phyloP scores from a whole-genome alignment of 2,329 filamentous ascomycete genomes.

The Hysterium pulicare region DNA sequence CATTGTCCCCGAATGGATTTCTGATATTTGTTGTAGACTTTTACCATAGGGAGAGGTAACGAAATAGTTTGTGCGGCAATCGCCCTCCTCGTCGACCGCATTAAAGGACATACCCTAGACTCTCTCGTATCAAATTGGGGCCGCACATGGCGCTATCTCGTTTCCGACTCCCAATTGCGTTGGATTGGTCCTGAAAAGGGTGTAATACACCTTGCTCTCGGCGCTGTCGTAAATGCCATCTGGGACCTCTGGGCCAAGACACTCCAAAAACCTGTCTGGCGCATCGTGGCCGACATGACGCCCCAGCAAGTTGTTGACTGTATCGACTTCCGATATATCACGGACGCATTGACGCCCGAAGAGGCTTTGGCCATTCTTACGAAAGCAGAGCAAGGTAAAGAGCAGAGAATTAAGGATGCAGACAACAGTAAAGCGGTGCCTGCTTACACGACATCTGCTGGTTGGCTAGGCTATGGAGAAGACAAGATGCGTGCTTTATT shows the following conservation, averaged over 20 bases:
- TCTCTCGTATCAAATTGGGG: conserved; percentile 79
- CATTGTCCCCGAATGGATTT: no score
- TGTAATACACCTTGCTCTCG: conserved; percentile 87
- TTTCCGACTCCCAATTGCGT: conserved; percentile 82
- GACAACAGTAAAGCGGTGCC: conserved; percentile 73
- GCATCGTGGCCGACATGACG: conserved; percentile 83
- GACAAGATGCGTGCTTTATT: conserved; percentile 79
- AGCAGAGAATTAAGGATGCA: conserved; percentile 68
- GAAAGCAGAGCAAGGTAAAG: conserved; percentile 65
- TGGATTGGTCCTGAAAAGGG: conserved; percentile 96
- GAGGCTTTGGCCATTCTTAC: conserved; percentile 73
- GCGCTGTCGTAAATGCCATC: conserved; percentile 83
- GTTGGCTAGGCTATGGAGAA: conserved; percentile 87
- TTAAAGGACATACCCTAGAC: conserved; percentile 71
- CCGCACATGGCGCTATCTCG: conserved; percentile 86
- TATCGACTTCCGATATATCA: conserved; percentile 94
- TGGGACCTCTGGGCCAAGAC: conserved; percentile 96
- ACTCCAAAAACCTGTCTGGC: conserved; percentile 84
- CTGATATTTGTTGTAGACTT: conserved; percentile 46
- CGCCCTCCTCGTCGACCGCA: conserved; percentile 69
- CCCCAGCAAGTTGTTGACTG: conserved; percentile 82
- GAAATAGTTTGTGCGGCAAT: conserved; percentile 89
- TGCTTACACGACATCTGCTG: conserved; percentile 85
- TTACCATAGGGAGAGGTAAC: conserved; percentile 86
- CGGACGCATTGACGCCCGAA: conserved; percentile 82